Evolutionary conservation across 257 asterid genomes (phyloP), one percentile per base, ranked within the genome.

Genomic region (Gardenia jasminoides): DNA sequence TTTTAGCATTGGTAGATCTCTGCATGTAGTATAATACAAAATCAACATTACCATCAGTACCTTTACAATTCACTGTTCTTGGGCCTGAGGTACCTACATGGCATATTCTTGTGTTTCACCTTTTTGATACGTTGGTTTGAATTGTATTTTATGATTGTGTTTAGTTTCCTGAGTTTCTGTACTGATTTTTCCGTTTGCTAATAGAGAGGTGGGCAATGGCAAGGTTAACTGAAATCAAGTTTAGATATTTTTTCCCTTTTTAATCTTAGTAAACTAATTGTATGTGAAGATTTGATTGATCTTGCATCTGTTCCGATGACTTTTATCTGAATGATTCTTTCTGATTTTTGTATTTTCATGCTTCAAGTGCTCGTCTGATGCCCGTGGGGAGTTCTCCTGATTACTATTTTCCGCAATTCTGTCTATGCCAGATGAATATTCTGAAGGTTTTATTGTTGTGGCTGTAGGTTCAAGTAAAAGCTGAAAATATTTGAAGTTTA

Each of bases 1-100:
- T n/a, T 26, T 75, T 8, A 7, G 26, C 44, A 13, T 31, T 59
- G 22, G 65, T 56, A 56, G 78, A 74, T 74, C 78, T 74, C 78
- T 54, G 78, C 78, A 74, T 74, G 78, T 56, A 33, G 5, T 46
- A 48, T 50, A 72, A 26, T 66, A 66, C 10, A 31, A 48, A 4
- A 54, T 24, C 20, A 48, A 62, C 66, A 54, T 73, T 56, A 17
- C 67, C 22, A 74, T 17, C 41, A 1, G 66, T 33, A 0, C 24
- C 44, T 74, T 74, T 31, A 7, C 28, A 31, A 72, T 30, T 72
- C 39, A 10, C 58, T 28, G 44, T 16, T 72, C 41, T 16, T 31
- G 30, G 33, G 8, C 67, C 67, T 13, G 33, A 56, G 78, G 68
- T 74, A 54, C 28, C 78, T 5, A 1, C 50, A 33, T 33, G 33